Evolutionary conservation across 2,329 filamentous ascomycete genomes (phyloP).

Genomic region (Scedosporium boydii): DNA sequence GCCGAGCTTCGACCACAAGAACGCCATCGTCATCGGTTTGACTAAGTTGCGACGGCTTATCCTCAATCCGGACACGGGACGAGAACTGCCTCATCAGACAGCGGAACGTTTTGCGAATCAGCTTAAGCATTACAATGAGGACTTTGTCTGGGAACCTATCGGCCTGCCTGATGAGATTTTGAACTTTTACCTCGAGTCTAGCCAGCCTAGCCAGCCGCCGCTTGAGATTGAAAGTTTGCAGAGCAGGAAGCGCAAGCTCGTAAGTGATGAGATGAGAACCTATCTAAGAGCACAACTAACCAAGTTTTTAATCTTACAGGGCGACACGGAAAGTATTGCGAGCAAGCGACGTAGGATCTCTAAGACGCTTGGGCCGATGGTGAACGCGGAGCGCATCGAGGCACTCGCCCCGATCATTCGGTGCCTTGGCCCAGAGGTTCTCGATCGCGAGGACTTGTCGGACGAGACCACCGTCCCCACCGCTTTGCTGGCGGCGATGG

Average conservation of each 20-base stretch:
- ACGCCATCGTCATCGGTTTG: conserved; percentile 29
- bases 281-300: not conserved
- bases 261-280: conserved; percentile 19
- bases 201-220: conserved; percentile 15
- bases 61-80: conserved; percentile 27
- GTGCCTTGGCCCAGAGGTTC: conserved; percentile 2
- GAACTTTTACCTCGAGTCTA: conserved; percentile 33
- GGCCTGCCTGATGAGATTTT: conserved; percentile 38
- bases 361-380: not conserved
- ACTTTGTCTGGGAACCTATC: conserved; percentile 37
- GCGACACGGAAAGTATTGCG: not conserved
- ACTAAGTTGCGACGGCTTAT: conserved; percentile 27
- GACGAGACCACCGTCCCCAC: conserved; percentile 12
- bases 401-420: not conserved
- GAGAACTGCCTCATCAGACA: conserved; percentile 33
- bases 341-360: not conserved
- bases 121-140: conserved; percentile 27
- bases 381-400: not conserved
- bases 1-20: conserved; percentile 34
- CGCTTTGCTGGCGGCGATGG: conserved; percentile 8
- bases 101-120: conserved; percentile 38
- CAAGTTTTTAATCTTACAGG: not conserved
- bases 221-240: conserved; percentile 13
- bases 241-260: conserved; percentile 38
- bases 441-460: not conserved